Conservation (phyloP, 768 basidiomycete genomes). For the Ramaria sp. region DNA sequence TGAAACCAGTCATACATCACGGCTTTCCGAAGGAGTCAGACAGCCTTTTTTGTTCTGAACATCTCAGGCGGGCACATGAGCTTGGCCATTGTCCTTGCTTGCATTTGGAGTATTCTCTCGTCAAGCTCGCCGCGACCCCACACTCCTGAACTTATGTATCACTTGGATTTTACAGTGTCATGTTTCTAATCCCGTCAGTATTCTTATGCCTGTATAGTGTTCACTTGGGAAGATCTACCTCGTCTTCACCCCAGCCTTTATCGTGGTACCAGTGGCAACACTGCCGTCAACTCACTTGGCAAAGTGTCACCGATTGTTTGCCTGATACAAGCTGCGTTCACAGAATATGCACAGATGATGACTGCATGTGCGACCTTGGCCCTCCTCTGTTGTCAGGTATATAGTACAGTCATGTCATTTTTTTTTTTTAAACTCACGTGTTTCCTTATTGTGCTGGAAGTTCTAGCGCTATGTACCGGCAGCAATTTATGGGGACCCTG, state of each 20-base stretch:
- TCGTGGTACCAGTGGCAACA: not conserved
- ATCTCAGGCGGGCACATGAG: slow-evolving; percentile 43
- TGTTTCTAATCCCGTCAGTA: slow-evolving; percentile 40
- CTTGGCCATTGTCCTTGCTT: slow-evolving; percentile 37
- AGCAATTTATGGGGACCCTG: not conserved
- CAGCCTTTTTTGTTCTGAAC: slow-evolving; percentile 36
- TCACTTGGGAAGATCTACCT: not conserved
- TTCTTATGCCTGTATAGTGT: not conserved
- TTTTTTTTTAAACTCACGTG: no score
- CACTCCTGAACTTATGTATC: slow-evolving; percentile 45
- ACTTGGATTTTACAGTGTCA: slow-evolving; percentile 48
- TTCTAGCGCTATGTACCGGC: not conserved
- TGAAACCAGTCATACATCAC: no score
- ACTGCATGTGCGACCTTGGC: slow-evolving; percentile 1
- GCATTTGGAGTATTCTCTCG: slow-evolving; percentile 33
- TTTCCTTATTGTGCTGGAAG: not conserved
- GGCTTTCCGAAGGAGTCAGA: not conserved
- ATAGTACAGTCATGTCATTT: not conserved
- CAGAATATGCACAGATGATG: slow-evolving; percentile 29
- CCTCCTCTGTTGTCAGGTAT: not conserved
- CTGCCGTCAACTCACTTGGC: slow-evolving; percentile 10
- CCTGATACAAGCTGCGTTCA: slow-evolving; percentile 40
- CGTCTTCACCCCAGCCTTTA: slow-evolving; percentile 9
- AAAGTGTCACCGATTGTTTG: slow-evolving; percentile 28
- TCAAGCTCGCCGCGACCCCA: slow-evolving; percentile 35